Base-by-base conservation (phyloP, 2,329 filamentous ascomycete species). In the Penicillium sp. region DNA sequence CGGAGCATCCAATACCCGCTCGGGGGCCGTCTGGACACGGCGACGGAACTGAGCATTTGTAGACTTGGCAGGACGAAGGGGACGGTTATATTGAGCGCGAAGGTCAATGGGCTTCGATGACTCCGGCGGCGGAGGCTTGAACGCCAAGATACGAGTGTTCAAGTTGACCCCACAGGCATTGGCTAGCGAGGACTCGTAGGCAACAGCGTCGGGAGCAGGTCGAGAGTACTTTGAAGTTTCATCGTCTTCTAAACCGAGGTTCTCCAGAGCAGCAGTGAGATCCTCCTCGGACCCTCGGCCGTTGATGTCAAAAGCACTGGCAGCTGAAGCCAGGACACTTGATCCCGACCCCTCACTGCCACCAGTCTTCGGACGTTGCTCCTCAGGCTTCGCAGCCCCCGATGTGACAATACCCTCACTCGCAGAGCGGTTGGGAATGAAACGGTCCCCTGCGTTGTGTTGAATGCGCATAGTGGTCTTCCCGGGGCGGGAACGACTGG, bases 31-130 rank as follows among this genome's bases (percentile, higher is more conserved):
- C 47, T 94, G 88, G 53, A 99, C 90, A 64, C 92, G 89, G 57
- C 94, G 89, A 60, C 92, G 87, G 75, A 91, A 91, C 73, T 96
- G 91, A 28, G 92, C 90, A 44, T 90, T 87, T 65, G 82, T 81
- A 22, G 87, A 79, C 56, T 79, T 86, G 56, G 86, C 81, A 18
- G 89, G 79, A 81, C 90, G 96, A 57, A 99, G 81, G 31, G 94
- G 94, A 55, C 94, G 87, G 81, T 97, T 99, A 83, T 99, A 99
- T 73, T 99, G 94, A 56, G 94, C 90, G 53, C 94, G 88, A 56
- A 99, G 86, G 71, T 99, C 94, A 69, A 99, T 96, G 31, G 94
- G 94, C 81, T 96, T 96, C 30, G 92, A 96, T 6, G 94, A 97
- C 78, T 97, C 94, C 4, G 94, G 94, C n/a, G 94, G 84, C 2